Conservation (phyloP, 495 filamentous ascomycete species). For the Aspergillus asperescens region DNA sequence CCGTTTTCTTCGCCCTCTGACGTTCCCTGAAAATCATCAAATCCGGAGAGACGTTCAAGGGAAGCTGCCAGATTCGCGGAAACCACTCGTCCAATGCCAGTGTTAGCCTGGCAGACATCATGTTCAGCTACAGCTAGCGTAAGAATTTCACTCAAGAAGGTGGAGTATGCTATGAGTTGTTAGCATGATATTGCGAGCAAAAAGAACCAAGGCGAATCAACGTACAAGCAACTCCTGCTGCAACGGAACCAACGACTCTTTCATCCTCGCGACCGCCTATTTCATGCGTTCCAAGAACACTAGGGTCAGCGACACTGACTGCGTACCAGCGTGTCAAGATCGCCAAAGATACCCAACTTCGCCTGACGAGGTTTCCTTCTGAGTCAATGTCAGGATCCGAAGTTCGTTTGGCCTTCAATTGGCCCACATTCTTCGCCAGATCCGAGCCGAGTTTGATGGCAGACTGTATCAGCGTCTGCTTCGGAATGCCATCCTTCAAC, state of each 20-base stretch:
- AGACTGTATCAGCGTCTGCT: constrained; percentile 39
- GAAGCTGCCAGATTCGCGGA: constrained; percentile 35
- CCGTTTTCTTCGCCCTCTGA: constrained; percentile 30
- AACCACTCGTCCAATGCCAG: constrained; percentile 37
- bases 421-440: constrained; percentile 38
- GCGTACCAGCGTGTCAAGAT: constrained; percentile 74
- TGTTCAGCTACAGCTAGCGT: constrained; percentile 32
- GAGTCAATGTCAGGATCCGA: constrained; percentile 56
- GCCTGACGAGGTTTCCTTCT: constrained; percentile 62
- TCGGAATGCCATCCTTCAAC: constrained; percentile 39
- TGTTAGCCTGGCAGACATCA: constrained; percentile 40
- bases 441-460: constrained; percentile 39
- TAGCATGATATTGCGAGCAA: constrained; percentile 11
- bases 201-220: constrained; percentile 17
- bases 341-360: constrained; percentile 70
- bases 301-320: constrained; percentile 60
- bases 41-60: constrained; percentile 37
- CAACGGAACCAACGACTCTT: constrained; percentile 56
- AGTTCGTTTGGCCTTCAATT: constrained; percentile 31
- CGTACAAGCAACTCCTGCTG: constrained; percentile 66
- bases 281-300: constrained; percentile 47
- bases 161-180: constrained; percentile 37
- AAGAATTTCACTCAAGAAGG: constrained; percentile 40
- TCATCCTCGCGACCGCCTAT: constrained; percentile 56
- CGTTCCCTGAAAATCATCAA: constrained; percentile 34